Evolutionary conservation across 148 eudicot genomes (phyloP).

Genomic region (Cornus florida): DNA sequence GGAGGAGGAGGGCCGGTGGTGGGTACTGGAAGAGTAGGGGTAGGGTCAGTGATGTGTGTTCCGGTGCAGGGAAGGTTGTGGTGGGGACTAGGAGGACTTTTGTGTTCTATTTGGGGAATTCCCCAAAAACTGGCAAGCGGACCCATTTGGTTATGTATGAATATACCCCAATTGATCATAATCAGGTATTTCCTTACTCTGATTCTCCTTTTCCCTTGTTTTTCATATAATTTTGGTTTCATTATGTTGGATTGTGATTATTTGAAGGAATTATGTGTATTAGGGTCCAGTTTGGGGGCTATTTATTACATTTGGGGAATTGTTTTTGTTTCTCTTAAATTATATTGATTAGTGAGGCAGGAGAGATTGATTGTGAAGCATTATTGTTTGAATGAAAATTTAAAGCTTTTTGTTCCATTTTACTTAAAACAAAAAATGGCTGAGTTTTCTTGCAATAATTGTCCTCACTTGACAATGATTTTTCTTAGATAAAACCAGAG

Average conservation of each 20-base stretch:
- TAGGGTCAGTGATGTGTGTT: conserved; percentile 38
- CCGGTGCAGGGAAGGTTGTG: conserved; percentile 32
- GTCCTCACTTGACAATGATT: too few relatives aligned
- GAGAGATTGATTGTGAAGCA: too few relatives aligned
- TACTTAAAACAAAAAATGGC: too few relatives aligned
- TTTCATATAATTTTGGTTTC: neutral
- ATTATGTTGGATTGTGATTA: neutral
- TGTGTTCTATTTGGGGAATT: conserved; percentile 40
- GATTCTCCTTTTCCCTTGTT: too few relatives aligned
- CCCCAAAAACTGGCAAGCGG: conserved; percentile 15
- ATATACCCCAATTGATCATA: conserved; percentile 39
- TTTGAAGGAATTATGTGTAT: neutral
- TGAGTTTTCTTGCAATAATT: too few relatives aligned
- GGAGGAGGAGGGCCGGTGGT: conserved; percentile 33
- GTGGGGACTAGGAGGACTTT: conserved; percentile 51
- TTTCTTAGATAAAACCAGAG: too few relatives aligned
- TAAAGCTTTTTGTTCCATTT: too few relatives aligned
- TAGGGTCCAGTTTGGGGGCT: neutral
- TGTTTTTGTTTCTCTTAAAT: too few relatives aligned
- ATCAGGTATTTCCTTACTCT: conserved; percentile 24
- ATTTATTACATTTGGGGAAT: too few relatives aligned
- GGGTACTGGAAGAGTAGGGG: conserved; percentile 59
- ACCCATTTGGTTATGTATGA: conserved; percentile 67
- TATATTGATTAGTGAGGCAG: too few relatives aligned
- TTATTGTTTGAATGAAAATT: too few relatives aligned